Conservation (phyloP, 768 basidiomycete genomes). For the Gloeophyllum trabeum region DNA sequence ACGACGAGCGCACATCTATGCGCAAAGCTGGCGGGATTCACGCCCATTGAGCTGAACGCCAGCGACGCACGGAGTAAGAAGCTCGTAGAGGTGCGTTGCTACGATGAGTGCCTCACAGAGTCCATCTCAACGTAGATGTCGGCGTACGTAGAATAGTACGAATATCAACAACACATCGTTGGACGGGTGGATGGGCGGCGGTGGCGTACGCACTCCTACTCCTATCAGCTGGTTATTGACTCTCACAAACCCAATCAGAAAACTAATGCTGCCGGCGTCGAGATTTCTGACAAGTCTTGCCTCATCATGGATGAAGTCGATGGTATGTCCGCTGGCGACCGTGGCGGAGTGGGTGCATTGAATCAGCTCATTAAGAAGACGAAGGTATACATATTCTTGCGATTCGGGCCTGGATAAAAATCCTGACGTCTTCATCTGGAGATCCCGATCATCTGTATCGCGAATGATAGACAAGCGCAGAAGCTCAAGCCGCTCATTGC, state of each 20-base stretch:
- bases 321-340: conserved; percentile 96
- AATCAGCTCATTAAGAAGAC: conserved; percentile 90
- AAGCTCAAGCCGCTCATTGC: conserved; percentile 81
- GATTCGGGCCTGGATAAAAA: neutral
- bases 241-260: too few species aligned
- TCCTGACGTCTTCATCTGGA: conserved; percentile 17
- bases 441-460: conserved; percentile 97
- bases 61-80: conserved; percentile 95
- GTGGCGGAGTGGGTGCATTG: conserved; percentile 92
- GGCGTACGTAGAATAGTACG: conserved; percentile 59
- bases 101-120: neutral
- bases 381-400: conserved; percentile 35
- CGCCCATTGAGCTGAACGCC: conserved; percentile 92
- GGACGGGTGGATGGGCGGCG: conserved; percentile 71
- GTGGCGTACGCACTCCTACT: conserved; percentile 34
- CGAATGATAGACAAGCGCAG: conserved; percentile 78
- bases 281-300: conserved; percentile 70
- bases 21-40: conserved; percentile 84
- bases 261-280: conserved; percentile 59
- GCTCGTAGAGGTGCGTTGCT: conserved; percentile 67
- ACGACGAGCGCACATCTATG: conserved; percentile 92
- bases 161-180: conserved; percentile 85
- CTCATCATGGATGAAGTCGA: conserved; percentile 99
- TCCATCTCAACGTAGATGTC: neutral
- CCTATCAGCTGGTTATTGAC: neutral